Evolutionary conservation across 306 rosid genomes (phyloP), one percentile per base, ranked within the genome.

Genomic region (Pyrus pyrifolia): DNA sequence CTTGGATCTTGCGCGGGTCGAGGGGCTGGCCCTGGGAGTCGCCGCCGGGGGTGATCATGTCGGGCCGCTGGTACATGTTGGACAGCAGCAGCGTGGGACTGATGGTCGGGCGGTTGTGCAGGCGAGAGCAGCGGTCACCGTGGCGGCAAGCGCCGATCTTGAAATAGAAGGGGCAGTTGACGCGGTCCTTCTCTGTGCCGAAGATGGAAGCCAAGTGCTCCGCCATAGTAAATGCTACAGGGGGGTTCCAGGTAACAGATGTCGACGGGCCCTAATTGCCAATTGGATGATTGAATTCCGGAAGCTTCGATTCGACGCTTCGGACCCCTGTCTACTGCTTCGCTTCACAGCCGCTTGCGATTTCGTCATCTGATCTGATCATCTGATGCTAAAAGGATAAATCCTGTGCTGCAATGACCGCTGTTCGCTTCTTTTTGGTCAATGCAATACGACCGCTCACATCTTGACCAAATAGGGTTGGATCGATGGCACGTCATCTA

Each of bases 81-180:
- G 93, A 87, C n/a, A 91, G 91, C 42, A 91, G 45, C 3, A 91
- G 74, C 0, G 96, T 91, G 0, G 93, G 91, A 79, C 96, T 91
- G 31, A 91, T 79, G 67, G 90, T 84, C 45, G 25, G 96, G 96
- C 69, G 2, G 96, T 42, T 87, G 75, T 91, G 96, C 7, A 91
- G 86, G 45, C 93, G 76, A 0, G 93, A 87, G 66, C 96, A 91
- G 27, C 93, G 86, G 30, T 91, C 96, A 1, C 96, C 96, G 6
- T 91, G 96, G 18, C 96, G 80, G 63, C 96, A 91, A 9, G 96
- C 96, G 9, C 96, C 96, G 67, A 91, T 88, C 80, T 91, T 91
- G 84, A 88, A 91, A 80, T 88, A 91, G 83, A 91, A 91, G 8
- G 96, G 93, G 42, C 96, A 88, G 46, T 91, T 91, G 51, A 88